These are phyloP conservation scores for Ottelia alismoides DNA, from an alignment of 106 monocot genomes.

Conservation along the genomic window DNA sequence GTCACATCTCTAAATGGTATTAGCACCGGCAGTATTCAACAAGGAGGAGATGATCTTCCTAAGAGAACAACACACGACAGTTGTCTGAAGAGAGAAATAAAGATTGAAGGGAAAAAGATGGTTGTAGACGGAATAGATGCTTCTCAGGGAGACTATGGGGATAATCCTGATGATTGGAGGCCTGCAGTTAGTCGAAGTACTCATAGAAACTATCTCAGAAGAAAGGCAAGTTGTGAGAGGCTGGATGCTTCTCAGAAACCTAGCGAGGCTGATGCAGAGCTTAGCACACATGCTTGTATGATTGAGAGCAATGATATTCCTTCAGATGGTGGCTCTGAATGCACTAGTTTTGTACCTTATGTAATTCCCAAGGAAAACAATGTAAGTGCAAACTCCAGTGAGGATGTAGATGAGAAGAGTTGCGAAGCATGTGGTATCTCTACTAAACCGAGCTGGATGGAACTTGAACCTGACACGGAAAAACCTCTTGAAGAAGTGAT, in stretches of 20 bases:
- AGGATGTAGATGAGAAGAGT: conserved; percentile 6
- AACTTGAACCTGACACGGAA: conserved; percentile 3
- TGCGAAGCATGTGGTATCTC: conserved; percentile 8
- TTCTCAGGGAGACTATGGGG: conserved; percentile 48
- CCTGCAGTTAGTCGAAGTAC: conserved; percentile 93
- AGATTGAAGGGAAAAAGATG: conserved; percentile 37
- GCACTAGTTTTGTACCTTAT: neutral
- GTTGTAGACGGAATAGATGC: conserved; percentile 48
- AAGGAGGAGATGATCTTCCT: conserved; percentile 10
- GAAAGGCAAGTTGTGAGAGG: conserved; percentile 49
- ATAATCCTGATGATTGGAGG: conserved; percentile 60
- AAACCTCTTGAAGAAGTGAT: conserved; percentile 10
- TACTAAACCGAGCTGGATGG: conserved; percentile 12
- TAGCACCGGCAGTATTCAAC: conserved; percentile 11
- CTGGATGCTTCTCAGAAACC: conserved; percentile 15
- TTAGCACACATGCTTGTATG: neutral
- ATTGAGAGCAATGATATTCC: conserved; percentile 12
- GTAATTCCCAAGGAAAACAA: neutral
- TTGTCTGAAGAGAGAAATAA: conserved; percentile 23
- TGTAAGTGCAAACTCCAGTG: conserved; percentile 5
- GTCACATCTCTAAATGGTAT: conserved; percentile 4
- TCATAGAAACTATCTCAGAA: conserved; percentile 65
- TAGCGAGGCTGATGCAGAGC: conserved; percentile 4
- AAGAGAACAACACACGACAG: conserved; percentile 3
- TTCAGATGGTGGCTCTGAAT: conserved; percentile 14